These are phyloP conservation scores for Polygonum aviculare DNA, from an alignment of 148 eudicot genomes.

Conservation along the genomic window DNA sequence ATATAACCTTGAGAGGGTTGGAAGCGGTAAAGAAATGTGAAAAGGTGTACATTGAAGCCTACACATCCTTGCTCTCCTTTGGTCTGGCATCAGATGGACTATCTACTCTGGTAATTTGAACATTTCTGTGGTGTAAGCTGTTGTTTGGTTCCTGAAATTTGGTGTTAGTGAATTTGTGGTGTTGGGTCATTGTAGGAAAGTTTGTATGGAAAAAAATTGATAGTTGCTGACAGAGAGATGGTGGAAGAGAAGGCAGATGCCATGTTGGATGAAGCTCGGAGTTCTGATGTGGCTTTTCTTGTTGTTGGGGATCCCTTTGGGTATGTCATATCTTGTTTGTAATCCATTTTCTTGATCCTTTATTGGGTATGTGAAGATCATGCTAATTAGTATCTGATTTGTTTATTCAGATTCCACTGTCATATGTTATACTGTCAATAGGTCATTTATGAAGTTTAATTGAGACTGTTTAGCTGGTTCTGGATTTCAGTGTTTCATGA, in stretches of 20 bases:
- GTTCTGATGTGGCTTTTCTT: slow-evolving; percentile 74
- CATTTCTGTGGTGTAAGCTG: not conserved
- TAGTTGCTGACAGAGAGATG: slow-evolving; percentile 78
- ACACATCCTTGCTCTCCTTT: slow-evolving; percentile 87
- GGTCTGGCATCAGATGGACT: slow-evolving; percentile 70
- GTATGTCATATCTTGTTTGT: slow-evolving; percentile 21
- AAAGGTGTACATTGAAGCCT: slow-evolving; percentile 76
- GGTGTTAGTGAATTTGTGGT: not conserved
- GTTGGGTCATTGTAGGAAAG: slow-evolving; percentile 37
- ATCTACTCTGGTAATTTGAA: slow-evolving; percentile 38
- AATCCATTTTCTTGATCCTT: not conserved
- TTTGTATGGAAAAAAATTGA: slow-evolving; percentile 64
- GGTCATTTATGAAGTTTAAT: not conserved
- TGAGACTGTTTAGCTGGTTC: not conserved
- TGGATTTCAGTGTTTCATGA: not conserved
- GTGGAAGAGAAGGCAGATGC: slow-evolving; percentile 80
- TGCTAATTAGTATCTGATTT: not conserved
- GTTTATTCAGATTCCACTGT: not conserved
- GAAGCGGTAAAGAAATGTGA: slow-evolving; percentile 62
- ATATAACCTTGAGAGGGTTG: slow-evolving; percentile 73
- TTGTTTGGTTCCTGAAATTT: not conserved
- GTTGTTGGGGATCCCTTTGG: slow-evolving; percentile 98
- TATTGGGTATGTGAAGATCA: not conserved
- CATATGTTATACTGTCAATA: too few relatives aligned
- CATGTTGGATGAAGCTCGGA: slow-evolving; percentile 56